Conservation (phyloP, 306 rosid genomes). For the Casuarina equisetifolia region DNA sequence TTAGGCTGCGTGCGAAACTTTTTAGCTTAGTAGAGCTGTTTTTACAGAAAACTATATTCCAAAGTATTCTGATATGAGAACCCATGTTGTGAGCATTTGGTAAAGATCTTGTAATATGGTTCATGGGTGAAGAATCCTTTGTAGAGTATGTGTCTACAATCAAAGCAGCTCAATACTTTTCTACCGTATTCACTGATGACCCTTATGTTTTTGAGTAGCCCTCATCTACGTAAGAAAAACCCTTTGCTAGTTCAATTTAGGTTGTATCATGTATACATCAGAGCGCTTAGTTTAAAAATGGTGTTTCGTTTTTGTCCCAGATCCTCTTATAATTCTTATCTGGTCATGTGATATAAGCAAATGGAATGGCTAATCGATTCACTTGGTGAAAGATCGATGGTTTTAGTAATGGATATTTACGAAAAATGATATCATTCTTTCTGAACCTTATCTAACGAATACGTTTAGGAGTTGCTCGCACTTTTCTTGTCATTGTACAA, state of each 20-base stretch:
- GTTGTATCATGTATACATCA: background rate
- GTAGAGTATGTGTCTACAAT: background rate
- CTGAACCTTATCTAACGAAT: no score
- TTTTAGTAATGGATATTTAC: no score
- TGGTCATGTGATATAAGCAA: no score
- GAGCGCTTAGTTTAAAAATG: no score
- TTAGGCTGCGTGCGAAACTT: constrained; percentile 17
- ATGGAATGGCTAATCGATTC: no score
- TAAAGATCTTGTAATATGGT: background rate
- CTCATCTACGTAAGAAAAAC: background rate
- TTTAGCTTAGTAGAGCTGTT: background rate
- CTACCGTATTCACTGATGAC: background rate
- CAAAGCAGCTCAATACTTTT: background rate
- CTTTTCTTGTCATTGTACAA: background rate
- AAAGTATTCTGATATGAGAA: constrained; percentile 12
- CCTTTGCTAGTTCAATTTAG: background rate
- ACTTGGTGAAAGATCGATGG: no score
- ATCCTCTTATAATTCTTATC: no score
- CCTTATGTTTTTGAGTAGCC: background rate
- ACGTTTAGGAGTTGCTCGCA: background rate
- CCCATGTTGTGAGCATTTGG: background rate
- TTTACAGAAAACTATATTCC: constrained; percentile 17
- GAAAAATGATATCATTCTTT: no score
- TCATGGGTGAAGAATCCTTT: no score
- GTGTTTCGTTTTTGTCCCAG: no score